Conservation (phyloP, 139 green algal genomes). For the Coccomyxa sp. region DNA sequence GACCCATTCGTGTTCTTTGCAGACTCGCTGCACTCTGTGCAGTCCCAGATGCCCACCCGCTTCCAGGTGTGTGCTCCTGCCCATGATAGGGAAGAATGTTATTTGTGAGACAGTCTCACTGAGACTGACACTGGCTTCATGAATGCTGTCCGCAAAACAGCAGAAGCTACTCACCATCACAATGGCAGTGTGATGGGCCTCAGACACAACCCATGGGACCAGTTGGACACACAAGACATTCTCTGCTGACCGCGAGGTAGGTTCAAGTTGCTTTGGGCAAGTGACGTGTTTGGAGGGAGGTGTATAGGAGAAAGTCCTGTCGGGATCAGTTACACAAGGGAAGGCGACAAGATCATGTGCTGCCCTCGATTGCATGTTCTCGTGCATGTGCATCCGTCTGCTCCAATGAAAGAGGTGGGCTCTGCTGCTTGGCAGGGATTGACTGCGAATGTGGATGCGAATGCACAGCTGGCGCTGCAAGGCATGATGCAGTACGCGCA, state of each 20-base stretch:
- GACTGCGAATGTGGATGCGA: constrained; percentile 17
- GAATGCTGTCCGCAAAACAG: not conserved
- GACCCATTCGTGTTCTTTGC: constrained; percentile 65
- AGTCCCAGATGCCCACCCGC: constrained; percentile 16
- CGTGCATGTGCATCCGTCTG: not conserved
- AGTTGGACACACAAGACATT: not conserved
- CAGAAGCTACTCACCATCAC: not conserved
- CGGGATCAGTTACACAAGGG: not conserved
- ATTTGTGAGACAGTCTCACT: not conserved
- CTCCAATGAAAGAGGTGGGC: constrained; percentile 17
- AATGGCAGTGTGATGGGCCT: not conserved
- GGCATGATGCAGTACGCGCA: constrained; percentile 31
- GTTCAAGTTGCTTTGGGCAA: not conserved
- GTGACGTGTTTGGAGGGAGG: not conserved
- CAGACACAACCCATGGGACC: not conserved
- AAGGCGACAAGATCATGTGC: not conserved
- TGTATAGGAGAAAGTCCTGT: not conserved
- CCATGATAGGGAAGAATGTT: not conserved
- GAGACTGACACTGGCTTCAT: not conserved
- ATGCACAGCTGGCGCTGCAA: constrained; percentile 24
- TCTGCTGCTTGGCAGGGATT: constrained; percentile 33
- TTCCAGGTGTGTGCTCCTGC: constrained; percentile 8
- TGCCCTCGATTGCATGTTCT: not conserved
- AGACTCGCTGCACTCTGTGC: constrained; percentile 53
- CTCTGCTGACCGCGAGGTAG: not conserved